Percentiles rank a stretch among this genome's conserved stretches.
Evolutionary conservation across 139 green algal genomes (phyloP).

Genomic region (Tetradesmus lagerheimii): DNA sequence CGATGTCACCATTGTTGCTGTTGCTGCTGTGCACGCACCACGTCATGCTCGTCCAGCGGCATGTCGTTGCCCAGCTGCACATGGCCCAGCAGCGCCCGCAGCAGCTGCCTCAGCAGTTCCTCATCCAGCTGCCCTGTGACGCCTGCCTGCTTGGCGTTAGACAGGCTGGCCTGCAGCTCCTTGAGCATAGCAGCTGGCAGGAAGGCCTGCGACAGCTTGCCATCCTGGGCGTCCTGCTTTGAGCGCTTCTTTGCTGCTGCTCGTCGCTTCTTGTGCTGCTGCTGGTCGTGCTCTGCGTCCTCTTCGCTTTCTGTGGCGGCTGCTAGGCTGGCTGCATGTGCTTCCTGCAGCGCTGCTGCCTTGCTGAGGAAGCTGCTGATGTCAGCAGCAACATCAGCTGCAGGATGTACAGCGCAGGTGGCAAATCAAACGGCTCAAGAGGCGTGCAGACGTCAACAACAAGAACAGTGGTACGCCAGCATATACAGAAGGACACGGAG

Average conservation of each 20-base stretch:
- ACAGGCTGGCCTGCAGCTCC: slow-evolving; percentile 12
- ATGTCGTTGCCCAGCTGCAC: slow-evolving; percentile 18
- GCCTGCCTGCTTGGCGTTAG: slow-evolving; percentile 6
- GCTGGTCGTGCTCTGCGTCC: background rate
- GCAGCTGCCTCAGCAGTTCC: slow-evolving; percentile 37
- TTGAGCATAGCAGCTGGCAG: slow-evolving; percentile 14
- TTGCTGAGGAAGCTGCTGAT: background rate
- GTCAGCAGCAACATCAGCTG: slow-evolving; percentile 12
- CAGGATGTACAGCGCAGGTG: background rate
- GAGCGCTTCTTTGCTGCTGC: background rate
- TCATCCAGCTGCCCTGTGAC: background rate
- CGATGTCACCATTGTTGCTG: background rate
- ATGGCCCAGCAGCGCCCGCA: slow-evolving; percentile 36
- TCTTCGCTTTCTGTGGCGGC: background rate
- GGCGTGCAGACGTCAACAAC: too few species aligned
- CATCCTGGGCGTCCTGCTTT: background rate
- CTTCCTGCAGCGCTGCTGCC: background rate
- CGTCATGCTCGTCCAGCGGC: slow-evolving; percentile 14
- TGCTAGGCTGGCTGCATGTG: background rate
- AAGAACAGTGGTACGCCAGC: background rate
- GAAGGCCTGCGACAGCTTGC: slow-evolving; percentile 11
- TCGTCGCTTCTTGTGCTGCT: background rate
- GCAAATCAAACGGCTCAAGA: too few species aligned
- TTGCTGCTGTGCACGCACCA: background rate
- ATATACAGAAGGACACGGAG: background rate